A percentile compares a stretch with the other conserved stretches of the same genome.
phyloP scores from a whole-genome alignment of 768 basidiomycete genomes.

The Phaffia australis region DNA sequence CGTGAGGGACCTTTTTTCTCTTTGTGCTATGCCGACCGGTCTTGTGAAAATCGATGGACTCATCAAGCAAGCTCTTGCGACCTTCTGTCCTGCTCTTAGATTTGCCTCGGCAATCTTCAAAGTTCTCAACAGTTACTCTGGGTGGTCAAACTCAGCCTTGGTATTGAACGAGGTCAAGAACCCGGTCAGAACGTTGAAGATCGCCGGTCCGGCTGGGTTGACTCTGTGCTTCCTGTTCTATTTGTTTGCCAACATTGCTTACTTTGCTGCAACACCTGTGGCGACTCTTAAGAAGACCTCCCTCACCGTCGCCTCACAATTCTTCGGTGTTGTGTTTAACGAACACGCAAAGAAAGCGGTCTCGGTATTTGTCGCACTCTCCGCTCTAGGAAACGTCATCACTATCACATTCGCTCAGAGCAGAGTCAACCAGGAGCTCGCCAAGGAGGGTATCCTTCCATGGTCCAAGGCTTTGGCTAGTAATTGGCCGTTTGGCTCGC shows the following conservation, averaged over 20 bases:
- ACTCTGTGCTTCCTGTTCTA: conserved; percentile 49
- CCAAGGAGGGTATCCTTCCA: conserved; percentile 54
- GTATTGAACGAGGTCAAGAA: conserved; percentile 54
- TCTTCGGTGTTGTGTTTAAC: not conserved
- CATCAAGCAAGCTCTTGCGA: too few relatives aligned
- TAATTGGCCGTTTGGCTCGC: conserved; percentile 53
- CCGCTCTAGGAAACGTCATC: conserved; percentile 35
- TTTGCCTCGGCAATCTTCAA: conserved; percentile 56
- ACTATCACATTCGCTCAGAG: conserved; percentile 45
- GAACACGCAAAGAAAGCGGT: not conserved
- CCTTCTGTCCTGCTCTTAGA: conserved; percentile 43
- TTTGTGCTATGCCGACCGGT: too few relatives aligned
- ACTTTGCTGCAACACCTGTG: conserved; percentile 2
- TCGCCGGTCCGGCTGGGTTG: conserved; percentile 37
- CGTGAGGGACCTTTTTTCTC: too few relatives aligned
- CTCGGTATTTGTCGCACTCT: conserved; percentile 3
- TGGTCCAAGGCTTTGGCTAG: conserved; percentile 54
- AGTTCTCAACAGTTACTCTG: conserved; percentile 45
- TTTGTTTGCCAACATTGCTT: conserved; percentile 3
- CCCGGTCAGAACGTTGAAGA: not conserved
- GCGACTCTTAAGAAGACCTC: not conserved
- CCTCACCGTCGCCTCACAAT: not conserved
- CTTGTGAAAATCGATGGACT: too few relatives aligned
- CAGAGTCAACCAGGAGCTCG: conserved; percentile 52
- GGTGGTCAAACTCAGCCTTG: conserved; percentile 52